A percentile compares a stretch with the other conserved stretches of the same genome.
Evolutionary conservation across 805 yeast genomes (phyloP).

Genomic region (Saccharomycopsis fermentans): DNA sequence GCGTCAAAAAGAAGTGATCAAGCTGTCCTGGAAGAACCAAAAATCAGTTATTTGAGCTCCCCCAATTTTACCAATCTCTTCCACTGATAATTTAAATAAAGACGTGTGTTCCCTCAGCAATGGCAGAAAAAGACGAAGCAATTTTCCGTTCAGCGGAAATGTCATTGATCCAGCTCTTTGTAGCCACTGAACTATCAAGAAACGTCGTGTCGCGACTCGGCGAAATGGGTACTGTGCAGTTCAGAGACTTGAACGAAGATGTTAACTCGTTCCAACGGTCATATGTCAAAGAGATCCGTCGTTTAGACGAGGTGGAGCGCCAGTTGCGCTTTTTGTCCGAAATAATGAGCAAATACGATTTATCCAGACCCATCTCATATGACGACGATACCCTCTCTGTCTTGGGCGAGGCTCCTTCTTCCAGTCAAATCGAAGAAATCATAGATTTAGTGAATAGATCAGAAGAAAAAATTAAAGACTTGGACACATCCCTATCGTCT

Average conservation of each 20-base stretch:
- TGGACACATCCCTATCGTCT: conserved; percentile 58
- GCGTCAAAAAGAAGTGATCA: too few relatives aligned
- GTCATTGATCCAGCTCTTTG: conserved; percentile 85
- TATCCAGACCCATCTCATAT: conserved; percentile 20
- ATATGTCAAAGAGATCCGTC: conserved; percentile 79
- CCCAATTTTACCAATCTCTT: too few relatives aligned
- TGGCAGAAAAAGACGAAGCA: conserved; percentile 11
- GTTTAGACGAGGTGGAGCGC: conserved; percentile 78
- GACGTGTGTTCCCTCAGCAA: too few relatives aligned
- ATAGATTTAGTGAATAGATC: conserved; percentile 50
- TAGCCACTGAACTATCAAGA: conserved; percentile 83
- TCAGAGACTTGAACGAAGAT: conserved; percentile 75
- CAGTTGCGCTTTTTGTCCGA: conserved; percentile 53
- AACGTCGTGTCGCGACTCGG: conserved; percentile 84
- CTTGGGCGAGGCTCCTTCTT: conserved; percentile 29
- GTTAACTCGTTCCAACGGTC: conserved; percentile 82
- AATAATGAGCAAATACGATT: conserved; percentile 39
- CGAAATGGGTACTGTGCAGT: conserved; percentile 75
- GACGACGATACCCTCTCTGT: conserved; percentile 32
- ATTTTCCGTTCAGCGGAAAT: conserved; percentile 79
- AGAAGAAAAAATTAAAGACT: conserved; percentile 65
- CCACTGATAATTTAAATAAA: too few relatives aligned
- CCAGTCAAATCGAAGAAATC: conserved; percentile 64
- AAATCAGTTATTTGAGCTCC: neutral
- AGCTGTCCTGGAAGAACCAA: too few relatives aligned